phyloP scores from a whole-genome alignment of 2,329 filamentous ascomycete species.

The Dothidotthia symphoricarpi region DNA sequence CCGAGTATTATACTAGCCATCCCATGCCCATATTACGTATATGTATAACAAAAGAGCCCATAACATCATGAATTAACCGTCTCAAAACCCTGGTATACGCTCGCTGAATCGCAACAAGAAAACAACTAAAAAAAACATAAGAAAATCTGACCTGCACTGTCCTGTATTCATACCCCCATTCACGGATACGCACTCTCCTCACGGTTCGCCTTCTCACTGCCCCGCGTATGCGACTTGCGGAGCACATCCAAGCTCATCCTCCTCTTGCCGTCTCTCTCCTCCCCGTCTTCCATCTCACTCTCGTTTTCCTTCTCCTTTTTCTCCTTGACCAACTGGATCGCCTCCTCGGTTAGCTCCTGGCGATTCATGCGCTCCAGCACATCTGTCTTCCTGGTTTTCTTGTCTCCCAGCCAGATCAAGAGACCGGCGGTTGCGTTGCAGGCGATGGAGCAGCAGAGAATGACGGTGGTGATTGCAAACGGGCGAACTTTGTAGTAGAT shows the following conservation, averaged over 20 bases:
- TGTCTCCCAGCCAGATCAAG: constrained; percentile 73
- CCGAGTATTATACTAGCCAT: too few relatives aligned
- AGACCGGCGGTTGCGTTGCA: constrained; percentile 76
- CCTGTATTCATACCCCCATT: neutral
- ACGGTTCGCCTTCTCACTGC: constrained; percentile 11
- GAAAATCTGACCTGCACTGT: too few relatives aligned
- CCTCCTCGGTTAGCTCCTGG: constrained; percentile 69
- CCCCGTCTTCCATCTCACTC: constrained; percentile 38
- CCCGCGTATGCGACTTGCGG: constrained; percentile 7
- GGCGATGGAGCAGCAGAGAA: constrained; percentile 74
- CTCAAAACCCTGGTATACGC: neutral
- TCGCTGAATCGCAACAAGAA: neutral
- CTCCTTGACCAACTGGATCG: constrained; percentile 58
- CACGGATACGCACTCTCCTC: constrained; percentile 22
- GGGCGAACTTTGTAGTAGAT: constrained; percentile 70
- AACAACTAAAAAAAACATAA: neutral
- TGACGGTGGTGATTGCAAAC: constrained; percentile 73
- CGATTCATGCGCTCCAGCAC: constrained; percentile 73
- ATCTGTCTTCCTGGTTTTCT: constrained; percentile 79
- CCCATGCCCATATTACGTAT: too few relatives aligned
- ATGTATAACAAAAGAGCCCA: too few relatives aligned
- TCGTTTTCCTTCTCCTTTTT: constrained; percentile 41
- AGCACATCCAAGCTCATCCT: constrained; percentile 19
- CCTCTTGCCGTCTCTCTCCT: constrained; percentile 18
- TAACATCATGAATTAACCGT: neutral